These are phyloP conservation scores for Syzygium aqueum DNA, from an alignment of 345 rosid genomes.

Conservation along the genomic window DNA sequence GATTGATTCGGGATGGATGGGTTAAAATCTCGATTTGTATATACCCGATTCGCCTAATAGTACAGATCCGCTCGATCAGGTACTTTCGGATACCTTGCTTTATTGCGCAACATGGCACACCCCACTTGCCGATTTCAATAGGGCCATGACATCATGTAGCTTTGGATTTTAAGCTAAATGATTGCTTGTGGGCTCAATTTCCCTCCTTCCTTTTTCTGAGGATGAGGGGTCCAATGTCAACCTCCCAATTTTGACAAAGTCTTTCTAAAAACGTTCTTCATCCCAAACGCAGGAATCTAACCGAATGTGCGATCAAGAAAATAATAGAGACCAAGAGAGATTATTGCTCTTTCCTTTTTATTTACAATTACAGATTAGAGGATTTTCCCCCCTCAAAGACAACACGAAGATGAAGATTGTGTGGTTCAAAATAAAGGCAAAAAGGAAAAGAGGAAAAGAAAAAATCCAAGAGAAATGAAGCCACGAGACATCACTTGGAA, in stretches of 20 bases:
- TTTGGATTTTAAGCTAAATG: neutral
- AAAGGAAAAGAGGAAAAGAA: neutral
- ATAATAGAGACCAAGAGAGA: neutral
- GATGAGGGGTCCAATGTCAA: neutral
- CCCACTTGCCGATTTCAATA: neutral
- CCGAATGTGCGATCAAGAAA: neutral
- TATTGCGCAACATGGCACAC: neutral
- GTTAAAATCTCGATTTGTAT: neutral
- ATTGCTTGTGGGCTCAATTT: neutral
- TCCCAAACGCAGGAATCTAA: neutral
- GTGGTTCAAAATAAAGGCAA: neutral
- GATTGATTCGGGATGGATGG: neutral
- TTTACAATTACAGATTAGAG: neutral
- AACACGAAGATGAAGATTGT: neutral
- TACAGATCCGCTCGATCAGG: neutral
- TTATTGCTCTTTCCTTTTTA: neutral
- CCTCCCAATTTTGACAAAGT: neutral
- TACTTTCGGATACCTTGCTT: neutral
- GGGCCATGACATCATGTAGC: neutral
- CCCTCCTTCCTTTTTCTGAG: neutral
- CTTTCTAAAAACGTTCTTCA: neutral
- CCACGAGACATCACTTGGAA: neutral
- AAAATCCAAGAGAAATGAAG: neutral
- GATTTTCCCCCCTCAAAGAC: neutral
- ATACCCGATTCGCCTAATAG: neutral